Conservation (phyloP, 2,329 filamentous ascomycete genomes). For the Knufia petricola region DNA sequence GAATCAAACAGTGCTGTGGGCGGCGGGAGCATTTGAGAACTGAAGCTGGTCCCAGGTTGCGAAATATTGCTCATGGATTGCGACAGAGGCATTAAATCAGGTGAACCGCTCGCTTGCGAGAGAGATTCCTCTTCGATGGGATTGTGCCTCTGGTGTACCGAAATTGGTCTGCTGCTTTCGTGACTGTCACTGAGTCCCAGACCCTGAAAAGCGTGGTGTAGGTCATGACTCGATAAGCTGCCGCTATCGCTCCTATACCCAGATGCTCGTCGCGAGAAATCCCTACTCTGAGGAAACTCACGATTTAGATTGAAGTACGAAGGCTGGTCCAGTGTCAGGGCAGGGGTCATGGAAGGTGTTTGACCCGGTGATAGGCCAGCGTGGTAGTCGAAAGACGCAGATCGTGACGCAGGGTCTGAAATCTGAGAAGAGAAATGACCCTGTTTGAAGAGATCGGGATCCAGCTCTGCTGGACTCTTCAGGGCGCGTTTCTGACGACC, state of each 20-base stretch:
- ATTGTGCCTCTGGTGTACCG: conserved; percentile 41
- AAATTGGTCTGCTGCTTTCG: conserved; percentile 31
- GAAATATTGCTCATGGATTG: conserved; percentile 44
- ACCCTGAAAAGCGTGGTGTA: conserved; percentile 71
- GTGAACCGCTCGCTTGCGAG: conserved; percentile 62
- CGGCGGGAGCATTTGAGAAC: conserved; percentile 73
- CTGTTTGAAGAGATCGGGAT: conserved; percentile 83
- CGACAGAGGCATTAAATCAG: conserved; percentile 63
- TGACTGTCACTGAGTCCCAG: conserved; percentile 61
- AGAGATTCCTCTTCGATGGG: conserved; percentile 67
- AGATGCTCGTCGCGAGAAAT: conserved; percentile 59
- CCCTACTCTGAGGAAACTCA: conserved; percentile 47
- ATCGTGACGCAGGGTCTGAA: conserved; percentile 81
- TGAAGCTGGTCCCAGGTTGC: conserved; percentile 30
- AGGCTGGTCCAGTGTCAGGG: conserved; percentile 63
- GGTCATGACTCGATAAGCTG: conserved; percentile 60
- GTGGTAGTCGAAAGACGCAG: conserved; percentile 86
- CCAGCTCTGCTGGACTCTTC: conserved; percentile 67
- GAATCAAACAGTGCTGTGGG: conserved; percentile 92
- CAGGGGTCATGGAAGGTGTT: conserved; percentile 81
- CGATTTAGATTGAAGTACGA: conserved; percentile 82
- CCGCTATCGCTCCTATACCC: conserved; percentile 85
- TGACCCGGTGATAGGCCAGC: conserved; percentile 63
- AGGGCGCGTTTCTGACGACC: conserved; percentile 91
- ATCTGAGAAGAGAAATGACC: conserved; percentile 71